These are phyloP conservation scores for Heliamphora pulchella DNA, from an alignment of 179 eudicot species.

Conservation along the genomic window DNA sequence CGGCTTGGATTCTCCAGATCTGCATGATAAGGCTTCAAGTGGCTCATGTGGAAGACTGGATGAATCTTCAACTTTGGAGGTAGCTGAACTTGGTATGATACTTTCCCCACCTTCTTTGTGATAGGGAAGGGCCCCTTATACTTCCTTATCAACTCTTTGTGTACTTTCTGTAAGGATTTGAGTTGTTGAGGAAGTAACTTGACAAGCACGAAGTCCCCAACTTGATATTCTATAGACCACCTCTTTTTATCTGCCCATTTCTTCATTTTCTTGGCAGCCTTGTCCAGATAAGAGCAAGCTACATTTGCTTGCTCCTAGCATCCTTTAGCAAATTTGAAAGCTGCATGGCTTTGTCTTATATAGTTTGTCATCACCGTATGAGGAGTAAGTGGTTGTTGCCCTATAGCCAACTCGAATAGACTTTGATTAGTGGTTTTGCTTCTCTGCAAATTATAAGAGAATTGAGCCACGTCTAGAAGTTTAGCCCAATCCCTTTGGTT, in stretches of 20 bases:
- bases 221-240: not conserved
- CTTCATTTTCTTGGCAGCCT: not conserved
- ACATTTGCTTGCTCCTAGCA: too few species aligned
- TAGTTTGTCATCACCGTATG: not conserved
- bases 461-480: not conserved
- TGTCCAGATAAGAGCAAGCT: too few species aligned
- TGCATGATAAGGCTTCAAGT: not conserved
- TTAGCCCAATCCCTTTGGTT: not conserved
- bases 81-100: not conserved
- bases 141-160: not conserved
- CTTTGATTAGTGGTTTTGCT: not conserved
- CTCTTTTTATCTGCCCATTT: not conserved
- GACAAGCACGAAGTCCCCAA: not conserved
- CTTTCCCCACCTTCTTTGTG: not conserved
- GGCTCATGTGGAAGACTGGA: not conserved
- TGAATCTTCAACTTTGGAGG: not conserved
- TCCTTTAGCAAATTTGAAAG: not conserved
- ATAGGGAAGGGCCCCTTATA: not conserved
- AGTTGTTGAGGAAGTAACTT: too few species aligned
- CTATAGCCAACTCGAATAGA: not conserved
- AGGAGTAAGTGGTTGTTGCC: not conserved
- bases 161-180: too few species aligned
- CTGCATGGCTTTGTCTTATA: not conserved
- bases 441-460: not conserved
- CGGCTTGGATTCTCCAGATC: not conserved